Conservation (phyloP, 129 eudicot genomes). For the Flaveria ramosissima region DNA sequence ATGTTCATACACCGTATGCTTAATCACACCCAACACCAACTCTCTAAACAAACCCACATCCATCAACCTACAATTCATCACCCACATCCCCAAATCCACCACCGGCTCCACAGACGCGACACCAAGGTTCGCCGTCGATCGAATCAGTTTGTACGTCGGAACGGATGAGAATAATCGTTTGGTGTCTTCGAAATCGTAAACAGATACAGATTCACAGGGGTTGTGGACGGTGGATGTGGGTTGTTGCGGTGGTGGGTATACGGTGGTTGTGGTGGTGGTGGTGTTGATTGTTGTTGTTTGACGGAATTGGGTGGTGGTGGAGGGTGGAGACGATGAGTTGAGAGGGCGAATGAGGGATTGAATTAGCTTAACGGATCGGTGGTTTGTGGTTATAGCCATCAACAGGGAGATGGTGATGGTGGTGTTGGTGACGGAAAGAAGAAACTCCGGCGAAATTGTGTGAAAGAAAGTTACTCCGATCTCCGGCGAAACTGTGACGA, state of each 20-base stretch:
- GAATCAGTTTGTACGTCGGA: slow-evolving; percentile 47
- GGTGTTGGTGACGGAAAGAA: no score
- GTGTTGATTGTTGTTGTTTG: slow-evolving; percentile 30
- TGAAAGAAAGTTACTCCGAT: no score
- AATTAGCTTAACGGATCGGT: slow-evolving; percentile 24
- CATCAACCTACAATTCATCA: slow-evolving; percentile 64
- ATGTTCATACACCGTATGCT: slow-evolving; percentile 66
- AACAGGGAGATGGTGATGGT: neutral
- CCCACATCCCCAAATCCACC: slow-evolving; percentile 78
- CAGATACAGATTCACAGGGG: neutral
- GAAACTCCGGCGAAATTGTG: no score
- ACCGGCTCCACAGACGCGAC: slow-evolving; percentile 55
- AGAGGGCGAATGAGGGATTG: slow-evolving; percentile 9
- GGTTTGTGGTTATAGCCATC: slow-evolving; percentile 42
- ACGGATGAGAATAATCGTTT: slow-evolving; percentile 58
- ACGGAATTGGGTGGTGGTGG: neutral
- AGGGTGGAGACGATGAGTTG: neutral
- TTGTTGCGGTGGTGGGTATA: slow-evolving; percentile 25
- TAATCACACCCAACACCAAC: slow-evolving; percentile 37
- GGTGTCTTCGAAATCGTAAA: slow-evolving; percentile 49
- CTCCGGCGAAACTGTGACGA: neutral
- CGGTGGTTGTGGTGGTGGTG: slow-evolving; percentile 23
- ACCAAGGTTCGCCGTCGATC: slow-evolving; percentile 49
- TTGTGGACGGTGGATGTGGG: neutral
- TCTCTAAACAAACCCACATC: slow-evolving; percentile 37